Evolutionary conservation across 139 green algal species (phyloP), one percentile per base, ranked within the genome.

Genomic region (Picochlorum sp.): DNA sequence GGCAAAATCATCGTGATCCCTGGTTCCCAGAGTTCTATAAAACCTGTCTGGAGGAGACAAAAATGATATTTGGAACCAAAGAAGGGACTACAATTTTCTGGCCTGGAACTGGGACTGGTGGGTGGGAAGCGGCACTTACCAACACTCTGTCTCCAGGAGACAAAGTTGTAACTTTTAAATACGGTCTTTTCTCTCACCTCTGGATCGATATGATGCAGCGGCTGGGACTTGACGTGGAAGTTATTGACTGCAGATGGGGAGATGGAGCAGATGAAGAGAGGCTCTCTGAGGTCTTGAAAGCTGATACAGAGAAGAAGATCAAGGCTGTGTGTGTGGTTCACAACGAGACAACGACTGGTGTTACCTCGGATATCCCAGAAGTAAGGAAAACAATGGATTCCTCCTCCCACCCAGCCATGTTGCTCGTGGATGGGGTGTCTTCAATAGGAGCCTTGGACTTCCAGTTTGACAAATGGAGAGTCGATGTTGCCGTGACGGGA

Each of bases 191-290:
- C 75, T 88, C 71, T 7, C 88, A 96, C 54, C 76, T 98, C 28
- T 95, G 88, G 88, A 82, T 96, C 30, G 88, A 96, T 76, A 94
- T 94, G 88, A 91, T 94, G 91, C 72, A 96, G 82, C 85, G 90
- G n/a, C 65, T 98, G 33, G 91, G 86, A 13, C 77, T 97, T 39
- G 85, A 98, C 35, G 91, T 98, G 6, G 53, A 74, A 3, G 76
- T 93, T 2, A 68, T 98, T 18, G 91, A 98, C 49, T 64, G 69
- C 20, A 75, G 73, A 7, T 98, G 91, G 91, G 91, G 91, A 24
- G 82, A 89, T 59, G 89, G 89, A 16, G 89, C 81, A 6, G 61
- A 95, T 55, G 87, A 96, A 71, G 73, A 35, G 24, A 76, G 72
- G 45, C 69, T 89, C 45, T 73, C 59, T 3, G 51, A 82, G 53